Evolutionary conservation across 2,329 filamentous ascomycete genomes (phyloP), one percentile per base, ranked within the genome.

Genomic region (Colletotrichum magnum): DNA sequence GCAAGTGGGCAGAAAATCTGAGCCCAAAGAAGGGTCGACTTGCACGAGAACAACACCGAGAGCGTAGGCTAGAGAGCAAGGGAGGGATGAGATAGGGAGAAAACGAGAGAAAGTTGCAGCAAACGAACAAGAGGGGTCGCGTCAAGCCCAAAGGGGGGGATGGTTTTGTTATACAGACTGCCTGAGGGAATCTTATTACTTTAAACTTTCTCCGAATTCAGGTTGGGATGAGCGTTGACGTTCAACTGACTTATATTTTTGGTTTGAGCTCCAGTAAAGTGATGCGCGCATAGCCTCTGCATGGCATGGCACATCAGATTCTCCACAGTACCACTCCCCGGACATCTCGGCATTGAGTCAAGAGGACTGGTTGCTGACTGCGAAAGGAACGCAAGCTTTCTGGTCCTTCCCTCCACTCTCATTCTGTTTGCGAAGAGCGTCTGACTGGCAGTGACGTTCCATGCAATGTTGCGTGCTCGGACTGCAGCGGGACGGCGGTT

Each of bases 341-440:
- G 67, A 52, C 67, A 56, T 47, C 56, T 57, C 67, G 67, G 62
- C 62, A 69, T 69, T 57, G 51, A 69, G 36, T 57, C 57, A 61
- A 69, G 62, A 53, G 48, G 39, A 32, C 59, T 59, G 48, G 16
- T 36, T 47, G 45, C 50, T 65, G 54, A 47, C 47, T 58, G 41
- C 24, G 43, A 41, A 43, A 58, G 36, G 16, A 32, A 36, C 53
- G 36, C 62, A 66, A 57, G 63, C 26, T 66, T 69, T 66, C 12
- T 57, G 60, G 56, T 61, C 45, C 43, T 51, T 51, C 41, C 16
- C 24, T 24, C n/a, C 28, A 32, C 28, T 47, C 59, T 50, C 54
- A 4, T 62, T 39, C 32, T 54, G 36, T 28, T 53, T 32, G 28
- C 28, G 28, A 32, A 9, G 28, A 32, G 28, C 28, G 9, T 32